Evolutionary conservation across 306 rosid species (phyloP).

Genomic region (Fragaria ananassa): DNA sequence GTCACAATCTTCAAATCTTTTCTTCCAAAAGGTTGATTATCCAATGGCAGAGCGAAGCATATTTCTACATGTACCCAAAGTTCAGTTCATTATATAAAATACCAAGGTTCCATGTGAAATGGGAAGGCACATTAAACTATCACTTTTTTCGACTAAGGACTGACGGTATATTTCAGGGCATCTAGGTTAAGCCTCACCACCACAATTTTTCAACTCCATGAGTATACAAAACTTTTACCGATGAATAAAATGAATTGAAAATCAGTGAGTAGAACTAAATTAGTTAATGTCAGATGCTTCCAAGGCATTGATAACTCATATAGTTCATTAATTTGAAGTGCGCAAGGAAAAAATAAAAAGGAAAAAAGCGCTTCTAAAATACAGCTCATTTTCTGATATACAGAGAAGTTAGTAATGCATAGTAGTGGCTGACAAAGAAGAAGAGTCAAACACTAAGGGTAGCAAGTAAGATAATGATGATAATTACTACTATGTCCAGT

Average conservation of each 20-base stretch:
- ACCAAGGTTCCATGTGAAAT: slow-evolving; percentile 6
- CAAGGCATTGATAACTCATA: background rate
- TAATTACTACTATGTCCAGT: background rate
- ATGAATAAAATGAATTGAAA: background rate
- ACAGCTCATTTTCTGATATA: background rate
- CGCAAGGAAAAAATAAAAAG: background rate
- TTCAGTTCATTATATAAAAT: background rate
- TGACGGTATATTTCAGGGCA: background rate
- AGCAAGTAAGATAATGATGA: background rate
- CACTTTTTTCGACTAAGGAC: background rate
- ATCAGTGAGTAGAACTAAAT: background rate
- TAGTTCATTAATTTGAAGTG: background rate
- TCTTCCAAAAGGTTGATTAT: no score
- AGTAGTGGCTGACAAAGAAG: background rate
- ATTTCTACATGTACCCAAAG: background rate
- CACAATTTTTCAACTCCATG: background rate
- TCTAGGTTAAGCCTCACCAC: background rate
- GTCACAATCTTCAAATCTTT: no score
- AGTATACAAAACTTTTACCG: background rate
- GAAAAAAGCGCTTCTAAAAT: background rate
- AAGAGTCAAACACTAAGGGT: background rate
- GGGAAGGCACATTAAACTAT: background rate
- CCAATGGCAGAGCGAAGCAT: no score
- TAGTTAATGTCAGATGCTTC: background rate
- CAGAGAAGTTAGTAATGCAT: background rate